Conservation (phyloP, 1,284 basidiomycete species). For the Sporisorium sorghi region DNA sequence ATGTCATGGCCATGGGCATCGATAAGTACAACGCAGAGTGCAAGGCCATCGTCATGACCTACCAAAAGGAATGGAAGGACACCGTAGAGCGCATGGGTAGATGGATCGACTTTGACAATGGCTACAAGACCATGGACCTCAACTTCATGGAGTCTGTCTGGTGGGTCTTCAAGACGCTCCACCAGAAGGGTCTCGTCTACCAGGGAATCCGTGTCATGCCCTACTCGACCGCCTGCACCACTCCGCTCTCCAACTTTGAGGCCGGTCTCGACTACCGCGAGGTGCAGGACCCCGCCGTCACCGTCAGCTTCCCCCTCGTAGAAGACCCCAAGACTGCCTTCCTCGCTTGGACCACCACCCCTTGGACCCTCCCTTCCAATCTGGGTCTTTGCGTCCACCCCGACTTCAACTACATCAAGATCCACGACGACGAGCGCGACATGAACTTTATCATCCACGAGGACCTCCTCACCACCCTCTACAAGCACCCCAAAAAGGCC, state of each 20-base stretch:
- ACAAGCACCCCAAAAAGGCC: constrained; percentile 97
- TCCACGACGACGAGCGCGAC: constrained; percentile 88
- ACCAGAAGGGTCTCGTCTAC: constrained; percentile 93
- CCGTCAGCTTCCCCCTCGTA: constrained; percentile 89
- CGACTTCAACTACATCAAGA: constrained; percentile 95
- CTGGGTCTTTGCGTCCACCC: constrained; percentile 95
- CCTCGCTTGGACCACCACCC: constrained; percentile 98
- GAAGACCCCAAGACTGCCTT: constrained; percentile 91
- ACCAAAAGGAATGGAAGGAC: constrained; percentile 89
- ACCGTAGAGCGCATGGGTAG: constrained; percentile 98
- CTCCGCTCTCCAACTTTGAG: constrained; percentile 97
- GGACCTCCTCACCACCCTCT: constrained; percentile 85
- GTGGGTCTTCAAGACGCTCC: constrained; percentile 98
- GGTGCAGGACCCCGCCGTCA: constrained; percentile 93
- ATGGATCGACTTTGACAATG: constrained; percentile 99
- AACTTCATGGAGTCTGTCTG: constrained; percentile 98
- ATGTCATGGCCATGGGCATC: constrained; percentile 96
- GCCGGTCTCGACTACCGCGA: constrained; percentile 93
- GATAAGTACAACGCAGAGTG: constrained; percentile 98
- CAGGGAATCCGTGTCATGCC: constrained; percentile 96
- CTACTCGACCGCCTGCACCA: constrained; percentile 95
- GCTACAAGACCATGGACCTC: constrained; percentile 96
- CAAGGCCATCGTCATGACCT: constrained; percentile 96
- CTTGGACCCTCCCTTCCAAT: constrained; percentile 98
- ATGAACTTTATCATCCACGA: constrained; percentile 95